Evolutionary conservation across 495 filamentous ascomycete genomes (phyloP).

Genomic region (Tuber aestivum): DNA sequence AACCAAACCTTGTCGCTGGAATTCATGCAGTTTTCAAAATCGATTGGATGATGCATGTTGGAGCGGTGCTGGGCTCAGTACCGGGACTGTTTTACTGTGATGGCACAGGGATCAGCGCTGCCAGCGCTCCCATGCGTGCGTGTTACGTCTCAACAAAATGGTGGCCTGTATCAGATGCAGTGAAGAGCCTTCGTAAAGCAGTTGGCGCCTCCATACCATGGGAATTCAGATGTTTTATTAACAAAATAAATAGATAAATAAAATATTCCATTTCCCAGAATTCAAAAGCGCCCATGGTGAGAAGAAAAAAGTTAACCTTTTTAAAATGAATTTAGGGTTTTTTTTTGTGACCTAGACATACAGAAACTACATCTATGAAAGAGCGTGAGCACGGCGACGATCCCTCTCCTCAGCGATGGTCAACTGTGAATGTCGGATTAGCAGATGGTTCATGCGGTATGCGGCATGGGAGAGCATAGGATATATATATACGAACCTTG

Average conservation of each 20-base stretch:
- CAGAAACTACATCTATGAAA: conserved; percentile 14
- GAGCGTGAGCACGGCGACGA: conserved; percentile 65
- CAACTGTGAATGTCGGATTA: conserved; percentile 51
- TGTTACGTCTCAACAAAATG: background rate
- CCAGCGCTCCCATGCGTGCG: background rate
- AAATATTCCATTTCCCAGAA: background rate
- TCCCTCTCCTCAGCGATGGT: conserved; percentile 97
- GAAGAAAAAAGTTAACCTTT: background rate
- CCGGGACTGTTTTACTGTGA: background rate
- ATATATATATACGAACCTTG: conserved; percentile 56
- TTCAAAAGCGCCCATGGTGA: background rate
- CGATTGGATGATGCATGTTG: background rate
- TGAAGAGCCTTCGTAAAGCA: background rate
- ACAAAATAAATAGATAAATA: background rate
- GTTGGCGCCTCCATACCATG: background rate
- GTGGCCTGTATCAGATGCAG: background rate
- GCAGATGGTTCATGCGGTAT: conserved; percentile 6
- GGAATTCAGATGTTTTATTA: background rate
- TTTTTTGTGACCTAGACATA: background rate
- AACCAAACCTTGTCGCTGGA: background rate
- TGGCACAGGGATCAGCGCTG: background rate
- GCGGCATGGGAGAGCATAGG: background rate
- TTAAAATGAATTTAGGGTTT: background rate
- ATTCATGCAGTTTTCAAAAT: background rate
- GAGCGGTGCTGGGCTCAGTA: background rate